Conservation (phyloP, 2,329 filamentous ascomycete species). For the Alternaria conjuncta region DNA sequence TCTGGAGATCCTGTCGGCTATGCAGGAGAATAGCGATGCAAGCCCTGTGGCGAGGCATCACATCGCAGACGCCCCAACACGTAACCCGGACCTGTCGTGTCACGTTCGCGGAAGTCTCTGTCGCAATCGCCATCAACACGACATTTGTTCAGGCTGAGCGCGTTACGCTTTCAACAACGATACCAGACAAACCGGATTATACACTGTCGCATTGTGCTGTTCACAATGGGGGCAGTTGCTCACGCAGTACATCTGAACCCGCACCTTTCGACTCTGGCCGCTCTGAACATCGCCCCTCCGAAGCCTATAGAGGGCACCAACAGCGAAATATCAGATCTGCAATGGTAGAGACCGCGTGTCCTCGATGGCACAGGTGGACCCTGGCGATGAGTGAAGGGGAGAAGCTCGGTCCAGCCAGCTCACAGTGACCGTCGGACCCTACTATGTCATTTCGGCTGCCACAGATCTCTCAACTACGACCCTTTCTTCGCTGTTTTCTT, state of each 20-base stretch:
- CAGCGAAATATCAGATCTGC: background rate
- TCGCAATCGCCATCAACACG: background rate
- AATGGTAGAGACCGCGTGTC: background rate
- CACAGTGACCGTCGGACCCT: background rate
- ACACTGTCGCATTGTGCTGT: background rate
- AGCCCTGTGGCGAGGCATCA: background rate
- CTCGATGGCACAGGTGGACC: background rate
- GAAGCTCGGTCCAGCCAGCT: conserved; percentile 4
- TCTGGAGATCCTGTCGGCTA: background rate
- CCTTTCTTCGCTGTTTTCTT: background rate
- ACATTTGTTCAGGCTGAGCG: background rate
- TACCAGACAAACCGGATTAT: too few species aligned
- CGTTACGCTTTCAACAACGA: too few species aligned
- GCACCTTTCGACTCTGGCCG: background rate
- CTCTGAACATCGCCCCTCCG: background rate
- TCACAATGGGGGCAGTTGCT: background rate
- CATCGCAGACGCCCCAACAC: background rate
- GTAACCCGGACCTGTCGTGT: background rate
- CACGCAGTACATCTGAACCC: background rate
- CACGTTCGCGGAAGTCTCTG: background rate
- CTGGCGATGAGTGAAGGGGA: background rate
- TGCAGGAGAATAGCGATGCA: background rate
- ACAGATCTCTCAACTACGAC: background rate
- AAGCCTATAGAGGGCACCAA: background rate
- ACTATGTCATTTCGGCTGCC: background rate